phyloP scores from a whole-genome alignment of 805 yeast species.

The Lipomyces orientalis region DNA sequence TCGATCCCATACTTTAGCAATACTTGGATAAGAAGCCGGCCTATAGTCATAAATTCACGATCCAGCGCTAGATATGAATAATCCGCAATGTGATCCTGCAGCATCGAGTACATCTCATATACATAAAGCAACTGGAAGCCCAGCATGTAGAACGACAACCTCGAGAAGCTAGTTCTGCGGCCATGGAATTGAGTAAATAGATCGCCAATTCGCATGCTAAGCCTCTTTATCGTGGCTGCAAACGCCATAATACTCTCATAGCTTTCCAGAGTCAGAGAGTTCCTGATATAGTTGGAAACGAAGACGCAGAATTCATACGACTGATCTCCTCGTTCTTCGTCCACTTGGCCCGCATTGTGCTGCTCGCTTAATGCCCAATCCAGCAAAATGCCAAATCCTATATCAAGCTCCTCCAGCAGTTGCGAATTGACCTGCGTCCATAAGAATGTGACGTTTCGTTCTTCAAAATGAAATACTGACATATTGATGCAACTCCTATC shows the following conservation, averaged over 20 bases:
- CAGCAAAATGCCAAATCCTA: constrained; percentile 11
- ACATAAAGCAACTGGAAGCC: constrained; percentile 31
- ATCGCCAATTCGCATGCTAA: constrained; percentile 22
- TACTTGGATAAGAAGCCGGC: constrained; percentile 24
- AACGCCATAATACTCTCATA: constrained; percentile 19
- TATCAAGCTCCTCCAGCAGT: constrained; percentile 23
- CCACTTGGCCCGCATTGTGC: constrained; percentile 14
- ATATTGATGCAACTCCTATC: background rate
- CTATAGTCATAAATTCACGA: constrained; percentile 24
- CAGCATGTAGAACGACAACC: constrained; percentile 29
- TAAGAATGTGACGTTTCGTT: constrained; percentile 1
- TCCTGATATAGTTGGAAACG: constrained; percentile 19
- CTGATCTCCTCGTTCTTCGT: constrained; percentile 13
- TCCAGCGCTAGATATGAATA: constrained; percentile 24
- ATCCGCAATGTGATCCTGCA: constrained; percentile 17
- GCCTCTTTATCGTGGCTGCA: constrained; percentile 20
- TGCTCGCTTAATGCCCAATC: constrained; percentile 33
- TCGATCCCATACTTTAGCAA: constrained; percentile 30
- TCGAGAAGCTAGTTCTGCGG: constrained; percentile 15
- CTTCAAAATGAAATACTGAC: constrained; percentile 9
- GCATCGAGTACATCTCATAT: constrained; percentile 25
- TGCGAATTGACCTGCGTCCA: constrained; percentile 16
- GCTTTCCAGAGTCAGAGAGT: constrained; percentile 11
- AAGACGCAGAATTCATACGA: constrained; percentile 28
- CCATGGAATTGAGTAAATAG: constrained; percentile 35